Conservation (phyloP, 2,329 filamentous ascomycete species). For the Calonectria hongkongensis region DNA sequence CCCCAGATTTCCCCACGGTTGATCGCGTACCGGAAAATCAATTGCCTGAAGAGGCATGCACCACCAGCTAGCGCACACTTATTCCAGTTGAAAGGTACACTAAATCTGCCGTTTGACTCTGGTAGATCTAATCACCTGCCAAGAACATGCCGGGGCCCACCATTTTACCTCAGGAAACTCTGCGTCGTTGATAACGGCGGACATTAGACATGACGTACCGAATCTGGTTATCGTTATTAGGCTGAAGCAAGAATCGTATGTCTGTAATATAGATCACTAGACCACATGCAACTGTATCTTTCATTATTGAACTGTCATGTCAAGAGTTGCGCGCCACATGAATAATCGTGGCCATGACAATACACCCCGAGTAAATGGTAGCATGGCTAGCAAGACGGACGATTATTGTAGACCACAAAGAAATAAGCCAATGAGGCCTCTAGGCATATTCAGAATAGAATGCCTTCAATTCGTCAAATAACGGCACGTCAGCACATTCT, state of each 20-base stretch:
- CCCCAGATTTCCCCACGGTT: conserved; percentile 21
- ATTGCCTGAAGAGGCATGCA: conserved; percentile 16
- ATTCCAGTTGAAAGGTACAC: background rate
- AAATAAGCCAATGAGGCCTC: too few species aligned
- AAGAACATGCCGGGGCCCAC: background rate
- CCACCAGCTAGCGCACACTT: background rate
- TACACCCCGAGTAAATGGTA: too few species aligned
- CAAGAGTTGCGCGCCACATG: too few species aligned
- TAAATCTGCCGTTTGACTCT: background rate
- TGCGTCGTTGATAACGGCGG: background rate
- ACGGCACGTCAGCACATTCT: too few species aligned
- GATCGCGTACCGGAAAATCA: conserved; percentile 9
- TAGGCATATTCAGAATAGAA: too few species aligned
- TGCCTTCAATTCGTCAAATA: too few species aligned
- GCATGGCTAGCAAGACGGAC: too few species aligned
- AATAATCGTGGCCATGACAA: too few species aligned
- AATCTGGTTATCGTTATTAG: background rate
- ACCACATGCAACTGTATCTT: too few species aligned
- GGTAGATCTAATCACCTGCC: conserved; percentile 10
- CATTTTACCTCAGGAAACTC: background rate
- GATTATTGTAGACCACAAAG: too few species aligned
- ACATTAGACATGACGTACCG: background rate
- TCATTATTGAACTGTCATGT: too few species aligned
- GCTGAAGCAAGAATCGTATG: background rate
- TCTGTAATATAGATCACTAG: too few species aligned